A percentile compares a stretch with the other conserved stretches of the same genome.
phyloP scores from a whole-genome alignment of 2,329 filamentous ascomycete species.

The Coniosporium tulheliwenetii region DNA sequence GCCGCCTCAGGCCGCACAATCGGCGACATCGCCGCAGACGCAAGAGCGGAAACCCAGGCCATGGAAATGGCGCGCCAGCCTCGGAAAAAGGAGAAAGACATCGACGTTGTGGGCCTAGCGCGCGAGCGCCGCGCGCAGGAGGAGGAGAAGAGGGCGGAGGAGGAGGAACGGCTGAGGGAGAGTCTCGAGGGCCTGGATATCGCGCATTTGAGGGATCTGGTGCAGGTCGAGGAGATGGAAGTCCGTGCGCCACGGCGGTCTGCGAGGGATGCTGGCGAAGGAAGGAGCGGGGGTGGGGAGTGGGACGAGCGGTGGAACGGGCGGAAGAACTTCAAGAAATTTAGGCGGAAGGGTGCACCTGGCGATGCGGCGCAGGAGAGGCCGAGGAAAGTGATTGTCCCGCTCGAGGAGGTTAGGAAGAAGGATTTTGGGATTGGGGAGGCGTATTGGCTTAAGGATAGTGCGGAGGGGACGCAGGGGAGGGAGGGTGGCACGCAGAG shows the following conservation, averaged over 20 bases:
- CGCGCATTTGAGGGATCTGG: conserved; percentile 54
- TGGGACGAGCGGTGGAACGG: conserved; percentile 92
- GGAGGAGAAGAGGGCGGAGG: conserved; percentile 39
- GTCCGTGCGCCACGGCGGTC: conserved; percentile 26
- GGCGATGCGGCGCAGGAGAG: conserved; percentile 25
- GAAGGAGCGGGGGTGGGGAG: conserved; percentile 16
- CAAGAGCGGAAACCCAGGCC: conserved; percentile 15
- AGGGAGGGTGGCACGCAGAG: not conserved
- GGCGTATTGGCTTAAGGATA: conserved; percentile 53
- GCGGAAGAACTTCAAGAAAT: conserved; percentile 89
- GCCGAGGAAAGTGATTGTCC: conserved; percentile 47
- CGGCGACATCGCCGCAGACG: conserved; percentile 18
- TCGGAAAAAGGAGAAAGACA: conserved; percentile 36
- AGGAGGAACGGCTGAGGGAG: conserved; percentile 46
- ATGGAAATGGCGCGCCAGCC: conserved; percentile 5
- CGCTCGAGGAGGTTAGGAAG: conserved; percentile 52
- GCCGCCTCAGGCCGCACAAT: conserved; percentile 15
- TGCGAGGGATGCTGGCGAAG: conserved; percentile 9
- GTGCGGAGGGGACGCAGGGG: not conserved
- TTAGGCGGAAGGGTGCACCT: conserved; percentile 32
- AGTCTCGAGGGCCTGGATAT: conserved; percentile 52
- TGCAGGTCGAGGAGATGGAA: conserved; percentile 63
- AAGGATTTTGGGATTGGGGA: conserved; percentile 63
- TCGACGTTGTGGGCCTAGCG: conserved; percentile 54
- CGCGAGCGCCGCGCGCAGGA: conserved; percentile 35